Percentiles rank a stretch among this genome's conserved stretches.
Evolutionary conservation across 179 eudicot species (phyloP).

Genomic region (Heliamphora ciliata): DNA sequence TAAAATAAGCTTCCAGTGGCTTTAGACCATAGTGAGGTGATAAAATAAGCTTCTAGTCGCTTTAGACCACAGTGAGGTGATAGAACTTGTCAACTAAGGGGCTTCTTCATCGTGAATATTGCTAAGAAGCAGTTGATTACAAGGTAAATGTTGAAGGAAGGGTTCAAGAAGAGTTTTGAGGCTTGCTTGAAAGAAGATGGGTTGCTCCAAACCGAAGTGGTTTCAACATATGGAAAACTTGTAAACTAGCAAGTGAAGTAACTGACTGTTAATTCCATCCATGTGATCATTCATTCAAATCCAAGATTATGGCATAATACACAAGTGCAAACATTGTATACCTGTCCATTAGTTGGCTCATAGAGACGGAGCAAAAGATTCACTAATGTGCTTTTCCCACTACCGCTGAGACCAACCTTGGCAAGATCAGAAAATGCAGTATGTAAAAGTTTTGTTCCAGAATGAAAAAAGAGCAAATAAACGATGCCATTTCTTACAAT

Average conservation of each 20-base stretch:
- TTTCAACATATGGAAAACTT: not conserved
- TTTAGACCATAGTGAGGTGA: not conserved
- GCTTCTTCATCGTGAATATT: not conserved
- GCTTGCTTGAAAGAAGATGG: not conserved
- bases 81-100: not conserved
- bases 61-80: no score
- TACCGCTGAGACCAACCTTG: constrained; percentile 46
- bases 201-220: not conserved
- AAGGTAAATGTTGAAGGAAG: not conserved
- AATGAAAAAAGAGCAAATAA: constrained; percentile 4
- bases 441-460: not conserved
- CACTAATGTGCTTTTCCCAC: constrained; percentile 45
- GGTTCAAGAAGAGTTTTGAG: not conserved
- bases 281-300: not conserved
- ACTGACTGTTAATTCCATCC: not conserved
- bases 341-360: constrained; percentile 39
- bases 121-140: not conserved
- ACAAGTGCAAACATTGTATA: constrained; percentile 15
- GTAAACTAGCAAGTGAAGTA: not conserved
- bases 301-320: not conserved
- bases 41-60: no score
- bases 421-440: constrained; percentile 9
- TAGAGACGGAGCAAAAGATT: constrained; percentile 43
- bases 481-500: constrained; percentile 28
- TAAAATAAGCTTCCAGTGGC: not conserved